phyloP scores from a whole-genome alignment of 2,329 filamentous ascomycete species.

The Neofusicoccum sp. region DNA sequence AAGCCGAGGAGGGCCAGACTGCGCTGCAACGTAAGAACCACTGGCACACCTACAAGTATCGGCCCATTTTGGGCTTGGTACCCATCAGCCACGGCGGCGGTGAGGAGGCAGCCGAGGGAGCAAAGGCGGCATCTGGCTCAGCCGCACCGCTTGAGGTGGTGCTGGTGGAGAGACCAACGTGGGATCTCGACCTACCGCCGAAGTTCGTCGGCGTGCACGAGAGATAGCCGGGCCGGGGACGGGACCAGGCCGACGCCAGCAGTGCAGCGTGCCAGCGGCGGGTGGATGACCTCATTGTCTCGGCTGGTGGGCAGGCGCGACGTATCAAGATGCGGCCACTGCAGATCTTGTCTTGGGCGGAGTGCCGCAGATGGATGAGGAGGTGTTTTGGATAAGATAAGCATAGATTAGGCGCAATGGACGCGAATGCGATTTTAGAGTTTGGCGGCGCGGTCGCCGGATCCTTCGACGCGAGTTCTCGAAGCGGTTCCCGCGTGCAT shows the following conservation, averaged over 20 bases:
- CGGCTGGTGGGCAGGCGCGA: constrained; percentile 2
- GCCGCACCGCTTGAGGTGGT: constrained; percentile 71
- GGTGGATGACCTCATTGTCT: constrained; percentile 16
- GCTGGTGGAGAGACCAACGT: constrained; percentile 82
- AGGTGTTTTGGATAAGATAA: constrained; percentile 21
- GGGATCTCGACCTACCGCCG: constrained; percentile 77
- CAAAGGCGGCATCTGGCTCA: constrained; percentile 25
- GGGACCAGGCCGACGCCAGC: neutral
- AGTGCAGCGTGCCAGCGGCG: neutral
- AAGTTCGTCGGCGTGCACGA: constrained; percentile 54
- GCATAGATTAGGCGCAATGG: constrained; percentile 17
- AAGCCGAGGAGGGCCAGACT: constrained; percentile 12
- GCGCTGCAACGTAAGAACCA: constrained; percentile 38
- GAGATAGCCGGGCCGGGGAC: constrained; percentile 5
- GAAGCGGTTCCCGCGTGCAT: neutral
- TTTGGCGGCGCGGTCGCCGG: neutral
- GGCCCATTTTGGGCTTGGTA: constrained; percentile 81
- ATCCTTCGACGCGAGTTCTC: constrained; percentile 3
- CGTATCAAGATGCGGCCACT: constrained; percentile 13
- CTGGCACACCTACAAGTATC: constrained; percentile 92
- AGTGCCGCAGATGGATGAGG: constrained; percentile 14
- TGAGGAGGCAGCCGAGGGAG: constrained; percentile 41
- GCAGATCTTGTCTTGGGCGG: constrained; percentile 11
- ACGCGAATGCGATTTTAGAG: neutral
- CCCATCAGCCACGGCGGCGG: constrained; percentile 56